These are phyloP conservation scores for Actinomucor elegans DNA, from an alignment of 371 early-diverging fungal species.

Conservation along the genomic window DNA sequence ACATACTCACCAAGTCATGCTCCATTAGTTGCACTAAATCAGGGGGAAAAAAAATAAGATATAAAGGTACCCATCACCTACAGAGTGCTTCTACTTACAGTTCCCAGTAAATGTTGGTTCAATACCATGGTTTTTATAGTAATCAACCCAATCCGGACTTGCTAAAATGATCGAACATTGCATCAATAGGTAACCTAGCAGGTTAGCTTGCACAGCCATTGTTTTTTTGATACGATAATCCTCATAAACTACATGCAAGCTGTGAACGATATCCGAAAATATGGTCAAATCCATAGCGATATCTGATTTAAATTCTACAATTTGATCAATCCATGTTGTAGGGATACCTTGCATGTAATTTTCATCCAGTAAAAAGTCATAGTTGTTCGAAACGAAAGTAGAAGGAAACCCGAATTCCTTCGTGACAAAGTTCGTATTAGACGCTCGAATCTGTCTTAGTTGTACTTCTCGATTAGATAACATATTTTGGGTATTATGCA, in stretches of 20 bases:
- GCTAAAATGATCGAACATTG: constrained; percentile 41
- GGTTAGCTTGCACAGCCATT: constrained; percentile 18
- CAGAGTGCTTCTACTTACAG: constrained; percentile 3
- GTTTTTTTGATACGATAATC: constrained; percentile 56
- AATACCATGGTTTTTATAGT: constrained; percentile 38
- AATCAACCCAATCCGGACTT: constrained; percentile 46
- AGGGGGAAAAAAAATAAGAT: too few species aligned
- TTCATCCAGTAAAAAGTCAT: constrained; percentile 9
- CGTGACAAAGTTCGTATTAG: not conserved
- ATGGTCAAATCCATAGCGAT: not conserved
- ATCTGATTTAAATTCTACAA: not conserved
- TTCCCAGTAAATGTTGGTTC: constrained; percentile 1
- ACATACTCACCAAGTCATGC: not conserved
- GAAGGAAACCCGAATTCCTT: not conserved
- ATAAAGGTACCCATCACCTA: too few species aligned
- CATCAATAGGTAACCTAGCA: constrained; percentile 46
- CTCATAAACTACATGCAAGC: constrained; percentile 66
- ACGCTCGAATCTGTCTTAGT: constrained; percentile 4
- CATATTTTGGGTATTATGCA: too few species aligned
- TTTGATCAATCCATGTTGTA: constrained; percentile 16
- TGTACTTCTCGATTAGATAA: not conserved
- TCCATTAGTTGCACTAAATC: constrained; percentile 5
- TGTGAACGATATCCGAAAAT: constrained; percentile 29
- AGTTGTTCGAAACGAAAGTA: not conserved
- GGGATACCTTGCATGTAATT: constrained; percentile 22